Evolutionary conservation across 2,329 filamentous ascomycete genomes (phyloP), one percentile per base, ranked within the genome.

Genomic region (Trichophyton mentagrophytes): DNA sequence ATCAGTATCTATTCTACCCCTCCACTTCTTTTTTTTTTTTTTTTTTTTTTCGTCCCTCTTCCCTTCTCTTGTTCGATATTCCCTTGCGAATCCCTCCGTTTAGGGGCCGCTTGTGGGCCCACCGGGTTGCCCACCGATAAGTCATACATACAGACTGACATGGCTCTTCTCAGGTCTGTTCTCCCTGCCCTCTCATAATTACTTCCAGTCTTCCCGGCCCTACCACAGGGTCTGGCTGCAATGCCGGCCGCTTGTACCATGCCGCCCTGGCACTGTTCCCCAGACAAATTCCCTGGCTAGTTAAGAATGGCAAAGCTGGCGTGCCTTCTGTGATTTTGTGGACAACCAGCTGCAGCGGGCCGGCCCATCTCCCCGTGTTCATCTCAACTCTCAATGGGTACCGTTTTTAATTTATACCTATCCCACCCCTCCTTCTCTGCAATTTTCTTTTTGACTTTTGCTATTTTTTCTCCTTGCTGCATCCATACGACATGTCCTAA

Each of bases 311-410:
- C 27, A 30, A 53, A 53, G 22, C 49, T 53, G 49, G 49, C 49
- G 49, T 53, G 49, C 49, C 13, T 53, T 53, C 49, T 53, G 49
- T 47, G 49, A 53, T 53, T 53, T 53, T 25, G 49, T 33, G 49
- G 71, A 69, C 38, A 27, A 59, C 57, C 38, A 42, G 71, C 71
- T 73, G 73, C 73, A 71, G 71, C 74, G 74, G 74, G 69, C 74
- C 74, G 74, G 74, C 72, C 74, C 74, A 75, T 72, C 71, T 62
- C 59, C 64, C 55, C 55, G 55, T 57, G 38, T 57, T 57, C 33
- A 57, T 42, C 30, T 57, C 55, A 38, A 38, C 30, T 57, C 30
- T 17, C 38, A 42, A 57, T 57, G 20, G 55, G 38, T 57, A 38
- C 20, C 38, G 38, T 22, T 57, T 30, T 42, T 57, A 42, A 57